Evolutionary conservation across 2,329 filamentous ascomycete species (phyloP).

Genomic region (Alternaria burnsii): DNA sequence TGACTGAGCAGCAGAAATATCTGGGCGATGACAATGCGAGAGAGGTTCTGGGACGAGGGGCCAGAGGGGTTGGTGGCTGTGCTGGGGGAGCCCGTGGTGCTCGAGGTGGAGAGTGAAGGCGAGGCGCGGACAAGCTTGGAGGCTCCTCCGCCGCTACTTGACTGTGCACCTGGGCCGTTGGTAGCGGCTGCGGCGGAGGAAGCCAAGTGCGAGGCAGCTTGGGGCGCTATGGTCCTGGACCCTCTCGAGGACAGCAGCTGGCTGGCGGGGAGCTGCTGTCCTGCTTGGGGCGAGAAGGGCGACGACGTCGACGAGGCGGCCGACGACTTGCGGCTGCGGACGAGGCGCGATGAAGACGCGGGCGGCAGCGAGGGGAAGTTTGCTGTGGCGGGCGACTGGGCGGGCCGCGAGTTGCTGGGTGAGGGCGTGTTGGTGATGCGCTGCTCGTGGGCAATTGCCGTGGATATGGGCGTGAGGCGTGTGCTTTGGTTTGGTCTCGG

Average conservation of each 20-base stretch:
- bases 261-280: conserved; percentile 62
- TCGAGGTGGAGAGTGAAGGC: conserved; percentile 59
- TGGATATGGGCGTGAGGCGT: conserved; percentile 67
- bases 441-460: conserved; percentile 55
- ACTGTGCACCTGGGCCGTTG: conserved; percentile 61
- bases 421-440: conserved; percentile 52
- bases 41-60: conserved; percentile 63
- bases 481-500: conserved; percentile 63
- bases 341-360: conserved; percentile 56
- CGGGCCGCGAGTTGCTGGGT: too few species aligned
- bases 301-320: conserved; percentile 63
- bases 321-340: conserved; percentile 64
- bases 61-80: conserved; percentile 57
- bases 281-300: conserved; percentile 64
- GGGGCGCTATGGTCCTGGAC: conserved; percentile 64
- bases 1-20: conserved; percentile 88
- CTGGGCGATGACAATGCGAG: conserved; percentile 94
- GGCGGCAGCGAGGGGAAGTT: conserved; percentile 63
- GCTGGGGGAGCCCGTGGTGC: conserved; percentile 63
- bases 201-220: conserved; percentile 63
- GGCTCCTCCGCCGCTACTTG: conserved; percentile 62
- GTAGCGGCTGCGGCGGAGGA: conserved; percentile 61
- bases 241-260: conserved; percentile 66
- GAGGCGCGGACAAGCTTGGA: conserved; percentile 67
- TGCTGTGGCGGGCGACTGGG: conserved; percentile 55